Evolutionary conservation across 2,329 filamentous ascomycete species (phyloP).

Genomic region (Fusarium nygamai): DNA sequence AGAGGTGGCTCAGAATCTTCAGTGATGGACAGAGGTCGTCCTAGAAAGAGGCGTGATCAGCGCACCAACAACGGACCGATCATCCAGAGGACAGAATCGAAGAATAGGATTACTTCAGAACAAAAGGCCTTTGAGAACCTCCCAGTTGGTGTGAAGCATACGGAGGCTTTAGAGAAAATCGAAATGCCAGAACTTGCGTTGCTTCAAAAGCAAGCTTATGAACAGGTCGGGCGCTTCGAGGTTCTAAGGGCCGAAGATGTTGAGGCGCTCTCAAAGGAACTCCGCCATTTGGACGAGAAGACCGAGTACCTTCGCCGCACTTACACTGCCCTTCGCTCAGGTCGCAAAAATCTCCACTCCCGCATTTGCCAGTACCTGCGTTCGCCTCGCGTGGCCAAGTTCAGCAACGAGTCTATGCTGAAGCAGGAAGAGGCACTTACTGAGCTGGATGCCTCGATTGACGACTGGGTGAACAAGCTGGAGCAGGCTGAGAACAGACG

Average conservation of each 20-base stretch:
- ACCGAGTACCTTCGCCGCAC: constrained; percentile 82
- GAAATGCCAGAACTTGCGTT: constrained; percentile 58
- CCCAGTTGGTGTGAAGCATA: constrained; percentile 65
- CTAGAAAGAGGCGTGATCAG: constrained; percentile 62
- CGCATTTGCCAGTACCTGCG: constrained; percentile 82
- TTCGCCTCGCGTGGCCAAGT: constrained; percentile 74
- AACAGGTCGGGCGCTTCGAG: constrained; percentile 71
- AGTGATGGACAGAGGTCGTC: constrained; percentile 69
- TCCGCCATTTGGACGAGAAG: constrained; percentile 78
- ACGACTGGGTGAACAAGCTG: constrained; percentile 83
- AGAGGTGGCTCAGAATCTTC: constrained; percentile 67
- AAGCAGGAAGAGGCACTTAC: constrained; percentile 83
- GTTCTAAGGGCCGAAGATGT: constrained; percentile 71
- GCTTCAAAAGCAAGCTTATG: constrained; percentile 69
- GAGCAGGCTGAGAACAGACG: constrained; percentile 82
- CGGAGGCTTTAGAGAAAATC: constrained; percentile 62
- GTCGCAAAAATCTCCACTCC: constrained; percentile 78
- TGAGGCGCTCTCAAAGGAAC: constrained; percentile 75
- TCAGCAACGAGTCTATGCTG: constrained; percentile 78
- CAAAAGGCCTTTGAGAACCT: constrained; percentile 68
- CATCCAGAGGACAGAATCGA: constrained; percentile 53
- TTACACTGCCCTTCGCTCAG: constrained; percentile 78
- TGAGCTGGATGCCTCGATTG: constrained; percentile 80
- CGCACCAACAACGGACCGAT: constrained; percentile 50
- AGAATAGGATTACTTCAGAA: constrained; percentile 61